Evolutionary conservation across 2,329 filamentous ascomycete species (phyloP), one percentile per base, ranked within the genome.

Genomic region (Volutella citrinella): DNA sequence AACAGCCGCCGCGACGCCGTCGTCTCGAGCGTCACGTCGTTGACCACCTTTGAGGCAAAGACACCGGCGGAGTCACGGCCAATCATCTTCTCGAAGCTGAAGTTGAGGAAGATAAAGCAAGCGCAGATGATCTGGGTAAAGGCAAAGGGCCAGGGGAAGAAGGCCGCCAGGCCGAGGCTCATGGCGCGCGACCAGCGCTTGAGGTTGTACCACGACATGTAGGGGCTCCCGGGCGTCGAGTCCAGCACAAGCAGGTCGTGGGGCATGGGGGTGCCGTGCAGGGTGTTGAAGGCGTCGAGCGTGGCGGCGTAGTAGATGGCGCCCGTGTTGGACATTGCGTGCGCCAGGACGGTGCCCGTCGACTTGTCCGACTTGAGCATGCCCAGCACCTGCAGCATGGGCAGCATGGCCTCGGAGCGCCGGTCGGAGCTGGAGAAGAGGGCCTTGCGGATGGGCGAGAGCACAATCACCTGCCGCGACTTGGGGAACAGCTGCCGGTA

Each of bases 321-420:
- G 11, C 76, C 76, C 0, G 74, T 77, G 52, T 78, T 80, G 40
- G 74, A 79, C 66, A 80, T 76, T 44, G 61, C 59, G 35, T 79
- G 75, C 3, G 74, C 51, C 13, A 78, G 55, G 10, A 79, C 56
- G 6, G 46, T 40, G 4, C 64, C 57, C 39, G 7, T 45, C 47
- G 29, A 43, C 10, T 40, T 41, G 10, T 38, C 41, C 5, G 37
- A 29, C 21, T 27, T 31, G 4, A 50, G 26, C 4, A 38, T 30
- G 7, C 46, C 43, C 7, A 52, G 30, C 26, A 29, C 58, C 28
- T 69, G 56, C 20, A 73, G 43, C 21, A 74, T 56, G 10, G 65
- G 69, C 22, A 61, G 46, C 64, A 80, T 70, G 39, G 59, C 59
- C 6, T 59, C 45, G 6, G 67, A 61, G 26, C 74, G 67, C 19